These are phyloP conservation scores for Beauveria asiatica DNA, from an alignment of 2,329 filamentous ascomycete genomes.

Conservation along the genomic window DNA sequence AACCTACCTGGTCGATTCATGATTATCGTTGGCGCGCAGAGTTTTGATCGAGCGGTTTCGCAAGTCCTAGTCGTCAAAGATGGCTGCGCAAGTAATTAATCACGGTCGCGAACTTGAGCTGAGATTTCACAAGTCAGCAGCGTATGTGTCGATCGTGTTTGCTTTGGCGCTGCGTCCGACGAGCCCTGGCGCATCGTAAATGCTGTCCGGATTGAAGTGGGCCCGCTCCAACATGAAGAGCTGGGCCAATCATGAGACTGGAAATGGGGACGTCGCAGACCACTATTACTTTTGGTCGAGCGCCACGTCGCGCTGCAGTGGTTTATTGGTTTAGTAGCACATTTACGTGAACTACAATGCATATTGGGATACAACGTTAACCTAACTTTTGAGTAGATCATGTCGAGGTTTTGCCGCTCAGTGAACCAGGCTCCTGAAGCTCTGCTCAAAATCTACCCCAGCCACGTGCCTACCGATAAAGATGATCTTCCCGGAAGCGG, in stretches of 20 bases:
- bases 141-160: constrained; percentile 4
- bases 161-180: background rate
- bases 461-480: constrained; percentile 52
- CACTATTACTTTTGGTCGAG: background rate
- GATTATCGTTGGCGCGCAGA: constrained; percentile 6
- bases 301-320: background rate
- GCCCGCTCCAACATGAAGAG: constrained; percentile 24
- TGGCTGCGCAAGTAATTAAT: background rate
- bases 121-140: background rate
- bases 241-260: constrained; percentile 11
- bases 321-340: background rate
- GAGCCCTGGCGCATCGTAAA: constrained; percentile 9
- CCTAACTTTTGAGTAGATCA: background rate
- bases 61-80: background rate
- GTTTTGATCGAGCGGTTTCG: background rate
- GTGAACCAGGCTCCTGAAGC: constrained; percentile 24
- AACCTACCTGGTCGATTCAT: constrained; percentile 56
- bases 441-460: constrained; percentile 43
- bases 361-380: background rate
- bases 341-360: background rate
- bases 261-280: background rate
- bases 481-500: constrained; percentile 48
- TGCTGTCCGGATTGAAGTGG: constrained; percentile 25
- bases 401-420: constrained; percentile 3
- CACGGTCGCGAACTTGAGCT: background rate